Evolutionary conservation across 2,329 filamentous ascomycete species (phyloP).

Genomic region (Metarhizium humberi): DNA sequence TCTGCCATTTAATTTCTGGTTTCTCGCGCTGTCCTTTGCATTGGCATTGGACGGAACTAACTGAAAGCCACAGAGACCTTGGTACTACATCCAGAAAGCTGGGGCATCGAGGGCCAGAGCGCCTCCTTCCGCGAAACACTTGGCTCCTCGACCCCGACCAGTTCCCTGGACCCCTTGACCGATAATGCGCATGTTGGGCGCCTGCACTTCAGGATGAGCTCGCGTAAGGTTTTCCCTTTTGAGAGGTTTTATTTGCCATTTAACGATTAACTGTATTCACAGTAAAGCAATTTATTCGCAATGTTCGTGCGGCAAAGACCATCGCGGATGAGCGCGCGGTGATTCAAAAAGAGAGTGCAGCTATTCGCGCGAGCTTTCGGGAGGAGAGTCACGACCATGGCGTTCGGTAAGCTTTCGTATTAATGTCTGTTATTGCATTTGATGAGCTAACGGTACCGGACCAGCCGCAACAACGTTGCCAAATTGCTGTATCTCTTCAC

Average conservation of each 20-base stretch:
- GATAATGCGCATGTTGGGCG: background rate
- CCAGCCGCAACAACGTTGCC: constrained; percentile 93
- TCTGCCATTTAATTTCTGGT: background rate
- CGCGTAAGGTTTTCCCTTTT: constrained; percentile 19
- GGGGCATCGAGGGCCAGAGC: background rate
- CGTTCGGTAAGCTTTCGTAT: constrained; percentile 56
- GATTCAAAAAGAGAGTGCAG: constrained; percentile 97
- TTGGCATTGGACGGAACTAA: background rate
- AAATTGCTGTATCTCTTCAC: constrained; percentile 98
- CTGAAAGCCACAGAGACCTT: background rate
- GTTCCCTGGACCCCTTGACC: background rate
- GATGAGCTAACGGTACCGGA: background rate
- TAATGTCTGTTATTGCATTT: background rate
- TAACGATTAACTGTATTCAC: constrained; percentile 7
- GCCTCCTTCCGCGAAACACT: background rate
- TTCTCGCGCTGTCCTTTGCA: background rate
- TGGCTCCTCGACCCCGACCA: background rate
- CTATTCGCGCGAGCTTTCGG: constrained; percentile 93
- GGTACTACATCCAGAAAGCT: background rate
- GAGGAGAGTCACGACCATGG: constrained; percentile 92
- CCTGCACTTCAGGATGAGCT: constrained; percentile 26
- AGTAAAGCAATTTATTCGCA: constrained; percentile 99
- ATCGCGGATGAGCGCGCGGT: constrained; percentile 98
- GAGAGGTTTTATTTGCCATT: background rate
- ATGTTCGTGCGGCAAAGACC: constrained; percentile 95